A percentile compares a stretch with the other conserved stretches of the same genome.
These are phyloP conservation scores for Apostasia ramifera DNA, from an alignment of 106 monocot species.

Conservation along the genomic window DNA sequence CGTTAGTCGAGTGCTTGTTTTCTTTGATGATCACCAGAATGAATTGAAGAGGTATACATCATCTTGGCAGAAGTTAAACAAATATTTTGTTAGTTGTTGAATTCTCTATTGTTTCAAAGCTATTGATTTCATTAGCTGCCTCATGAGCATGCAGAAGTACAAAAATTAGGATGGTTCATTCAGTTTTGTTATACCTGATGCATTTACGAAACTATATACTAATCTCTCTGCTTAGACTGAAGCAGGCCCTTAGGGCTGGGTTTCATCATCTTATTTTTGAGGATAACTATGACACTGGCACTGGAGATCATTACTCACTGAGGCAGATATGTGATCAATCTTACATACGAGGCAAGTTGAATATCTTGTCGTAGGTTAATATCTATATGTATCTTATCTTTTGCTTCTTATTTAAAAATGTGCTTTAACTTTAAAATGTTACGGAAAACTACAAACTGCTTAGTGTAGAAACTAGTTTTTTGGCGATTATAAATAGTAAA, in stretches of 20 bases:
- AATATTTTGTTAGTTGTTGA: no score
- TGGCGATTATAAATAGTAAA: no score
- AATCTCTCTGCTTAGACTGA: constrained; percentile 20
- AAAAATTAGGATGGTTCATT: background rate
- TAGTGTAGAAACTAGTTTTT: no score
- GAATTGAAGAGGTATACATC: constrained; percentile 63
- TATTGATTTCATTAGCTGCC: no score
- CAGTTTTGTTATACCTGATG: background rate
- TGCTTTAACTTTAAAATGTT: no score
- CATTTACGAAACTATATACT: background rate
- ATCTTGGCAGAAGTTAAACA: no score
- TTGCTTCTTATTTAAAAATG: no score
- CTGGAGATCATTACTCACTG: constrained; percentile 57
- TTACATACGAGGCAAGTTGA: constrained; percentile 36
- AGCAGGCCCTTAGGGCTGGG: constrained; percentile 46
- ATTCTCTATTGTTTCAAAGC: no score
- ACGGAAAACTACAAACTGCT: no score
- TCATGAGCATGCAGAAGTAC: background rate
- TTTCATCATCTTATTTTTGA: constrained; percentile 53
- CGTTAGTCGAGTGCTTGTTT: constrained; percentile 49
- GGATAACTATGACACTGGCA: constrained; percentile 61
- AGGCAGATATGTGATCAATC: constrained; percentile 60
- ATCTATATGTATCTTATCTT: background rate
- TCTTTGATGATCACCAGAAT: constrained; percentile 94
- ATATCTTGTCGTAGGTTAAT: background rate